Base-by-base conservation (phyloP, 805 yeast species). In the Candida ortonii region DNA sequence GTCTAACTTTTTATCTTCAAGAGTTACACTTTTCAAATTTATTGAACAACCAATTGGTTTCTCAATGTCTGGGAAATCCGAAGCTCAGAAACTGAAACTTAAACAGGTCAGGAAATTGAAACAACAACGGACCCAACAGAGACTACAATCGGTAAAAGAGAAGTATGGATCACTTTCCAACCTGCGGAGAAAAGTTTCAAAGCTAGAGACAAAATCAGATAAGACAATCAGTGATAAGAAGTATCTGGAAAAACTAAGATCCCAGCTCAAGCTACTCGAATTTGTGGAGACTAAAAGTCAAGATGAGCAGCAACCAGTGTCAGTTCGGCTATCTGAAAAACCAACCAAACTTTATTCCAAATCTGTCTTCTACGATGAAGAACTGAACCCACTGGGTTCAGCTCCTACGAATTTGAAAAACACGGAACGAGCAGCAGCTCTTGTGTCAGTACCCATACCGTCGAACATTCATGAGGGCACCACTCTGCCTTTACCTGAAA, bases 291-390 rank as follows among this genome's bases (percentile, higher is more conserved):
- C 28, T 22, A 7, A 16, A 16, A 5, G n/a, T 3, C 20, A 33
- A 22, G 26, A 32, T 36, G 25, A 11, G n/a, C 10, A 17, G 19
- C 12, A 12, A 26, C 13, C 19, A 16, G 15, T 16, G 21, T 10
- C 29, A 32, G 3, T 18, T 21, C 20, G 10, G 5, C 14, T 16
- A 26, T 15, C 32, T 31, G 7, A 27, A 24, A 47, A 51, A 21
- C 45, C 30, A 23, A 21, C 33, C 24, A 41, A 63, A 50, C 57
- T 73, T 47, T 80, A 78, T 2, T 49, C 45, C 18, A 57, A 65
- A 23, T 77, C 84, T 6, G 62, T 78, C 2, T 80, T 72, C 50
- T 78, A 74, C 54, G 81, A 80, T 46, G 78, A 80, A 4, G 84
- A 80, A 41, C 68, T 82, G 62, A 80, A 80, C 40, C 78, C 81